Evolutionary conservation across 1,284 basidiomycete species (phyloP), one percentile per base, ranked within the genome.

Genomic region (Ustilago vetiveriae): DNA sequence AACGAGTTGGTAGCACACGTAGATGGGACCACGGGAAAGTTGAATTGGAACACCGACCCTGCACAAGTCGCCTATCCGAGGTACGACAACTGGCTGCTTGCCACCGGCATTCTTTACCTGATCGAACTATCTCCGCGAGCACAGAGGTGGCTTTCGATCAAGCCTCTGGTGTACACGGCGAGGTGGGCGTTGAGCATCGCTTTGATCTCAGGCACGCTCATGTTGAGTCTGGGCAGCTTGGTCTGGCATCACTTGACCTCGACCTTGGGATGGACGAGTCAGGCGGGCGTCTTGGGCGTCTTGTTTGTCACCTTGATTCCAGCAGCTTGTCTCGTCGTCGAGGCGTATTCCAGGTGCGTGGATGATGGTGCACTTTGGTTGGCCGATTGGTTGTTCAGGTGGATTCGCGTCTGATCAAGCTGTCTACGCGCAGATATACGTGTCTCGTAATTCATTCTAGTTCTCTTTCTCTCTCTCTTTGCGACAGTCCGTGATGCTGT

Each of bases 71-170:
- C 74, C 6, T 74, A 47, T 29, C 74, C 75, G 3, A 53, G 75
- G 9, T 65, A 74, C 38, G 75, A 78, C 44, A 72, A 78, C 45
- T 78, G 59, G 56, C 29, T 78, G 11, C n/a, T 78, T 5, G 56
- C 60, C 8, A 55, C 68, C 10, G 74, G 65, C 10, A 16, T 59
- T 14, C 36, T 77, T 6, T 57, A 59, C 45, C 63, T 77, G 10
- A 37, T 77, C 29, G 75, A 77, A 24, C 30, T 76, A 22, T 38
- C 16, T n/a, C 63, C 58, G 5, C 16, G 13, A 0, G 27, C 38
- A 1, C 62, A 59, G 3, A 22, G 47, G n/a, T 1, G 55, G 5
- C 48, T 77, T 6, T 38, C 48, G 24, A 51, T 38, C 2, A 27
- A 26, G 4, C 21, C 43, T 13, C 17, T 78, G 13, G 53, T 33